These are phyloP conservation scores for Dalbergia cultrata DNA, from an alignment of 306 rosid species.

Conservation along the genomic window DNA sequence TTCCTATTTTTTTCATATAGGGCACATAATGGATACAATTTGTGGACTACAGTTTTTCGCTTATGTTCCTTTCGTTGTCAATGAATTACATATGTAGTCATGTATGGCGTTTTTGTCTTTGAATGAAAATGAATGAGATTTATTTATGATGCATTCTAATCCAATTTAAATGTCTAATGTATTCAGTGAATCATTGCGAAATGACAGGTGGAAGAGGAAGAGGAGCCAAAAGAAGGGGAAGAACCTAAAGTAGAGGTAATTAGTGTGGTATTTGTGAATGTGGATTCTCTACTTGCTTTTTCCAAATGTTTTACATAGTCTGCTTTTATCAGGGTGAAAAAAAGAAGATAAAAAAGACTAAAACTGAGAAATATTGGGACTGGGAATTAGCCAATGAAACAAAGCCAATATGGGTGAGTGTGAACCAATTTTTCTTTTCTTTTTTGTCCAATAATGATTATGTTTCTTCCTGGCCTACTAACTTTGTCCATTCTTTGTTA, in stretches of 20 bases:
- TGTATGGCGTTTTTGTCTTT: too few species aligned
- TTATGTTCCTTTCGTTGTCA: too few species aligned
- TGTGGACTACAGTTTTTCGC: too few species aligned
- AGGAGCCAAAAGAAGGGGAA: slow-evolving; percentile 93
- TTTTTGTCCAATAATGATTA: neutral
- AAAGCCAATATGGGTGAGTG: slow-evolving; percentile 98
- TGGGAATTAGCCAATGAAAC: slow-evolving; percentile 97
- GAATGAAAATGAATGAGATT: too few species aligned
- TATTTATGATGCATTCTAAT: too few species aligned
- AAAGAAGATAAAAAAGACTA: slow-evolving; percentile 73
- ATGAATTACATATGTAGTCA: too few species aligned
- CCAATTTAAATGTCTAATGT: too few species aligned
- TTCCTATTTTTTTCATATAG: too few species aligned
- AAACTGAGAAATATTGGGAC: slow-evolving; percentile 97
- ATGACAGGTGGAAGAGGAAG: slow-evolving; percentile 97
- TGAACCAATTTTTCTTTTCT: slow-evolving; percentile 22
- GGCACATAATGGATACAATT: too few species aligned
- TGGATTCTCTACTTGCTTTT: slow-evolving; percentile 29
- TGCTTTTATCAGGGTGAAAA: slow-evolving; percentile 71
- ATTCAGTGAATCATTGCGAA: too few species aligned
- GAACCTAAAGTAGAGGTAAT: slow-evolving; percentile 80
- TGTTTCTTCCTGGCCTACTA: slow-evolving; percentile 9
- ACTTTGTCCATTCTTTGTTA: neutral
- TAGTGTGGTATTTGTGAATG: slow-evolving; percentile 14
- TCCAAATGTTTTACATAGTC: neutral